Conservation (phyloP, 768 basidiomycete species). For the Trametes coccinea region DNA sequence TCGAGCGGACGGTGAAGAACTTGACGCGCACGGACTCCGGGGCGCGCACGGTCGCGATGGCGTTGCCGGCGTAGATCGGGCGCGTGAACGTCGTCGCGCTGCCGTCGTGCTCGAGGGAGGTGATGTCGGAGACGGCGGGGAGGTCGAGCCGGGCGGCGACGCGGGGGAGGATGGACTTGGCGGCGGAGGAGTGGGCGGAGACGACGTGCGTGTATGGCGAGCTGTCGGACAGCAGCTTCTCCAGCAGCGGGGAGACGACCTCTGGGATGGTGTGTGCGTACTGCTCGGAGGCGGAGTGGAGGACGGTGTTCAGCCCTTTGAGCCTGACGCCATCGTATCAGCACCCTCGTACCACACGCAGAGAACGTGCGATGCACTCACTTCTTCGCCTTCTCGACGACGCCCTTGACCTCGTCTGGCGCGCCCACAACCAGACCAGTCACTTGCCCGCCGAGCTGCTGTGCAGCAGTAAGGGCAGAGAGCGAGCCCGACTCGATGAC, state of each 20-base stretch:
- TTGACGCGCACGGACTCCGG: conserved; percentile 78
- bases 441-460: conserved; percentile 81
- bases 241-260: conserved; percentile 78
- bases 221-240: conserved; percentile 64
- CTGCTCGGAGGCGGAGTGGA: conserved; percentile 69
- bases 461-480: conserved; percentile 90
- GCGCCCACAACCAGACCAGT: conserved; percentile 76
- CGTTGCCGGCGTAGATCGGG: conserved; percentile 97
- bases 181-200: conserved; percentile 87
- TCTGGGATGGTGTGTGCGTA: conserved; percentile 76
- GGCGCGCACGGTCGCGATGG: conserved; percentile 88
- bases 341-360: not conserved
- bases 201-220: conserved; percentile 86
- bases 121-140: conserved; percentile 90
- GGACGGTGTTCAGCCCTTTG: conserved; percentile 62
- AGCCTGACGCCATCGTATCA: conserved; percentile 45
- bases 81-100: conserved; percentile 86
- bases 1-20: conserved; percentile 92
- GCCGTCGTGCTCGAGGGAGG: conserved; percentile 71
- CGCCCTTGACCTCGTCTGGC: conserved; percentile 60
- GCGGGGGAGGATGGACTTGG: conserved; percentile 91
- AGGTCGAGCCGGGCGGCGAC: conserved; percentile 88
- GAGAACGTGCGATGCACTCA: conserved; percentile 35
- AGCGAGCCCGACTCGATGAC: conserved; percentile 81
- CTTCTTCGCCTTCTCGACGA: conserved; percentile 82